Percentiles rank a stretch among this genome's conserved stretches.
Conservation (phyloP, 108 stramenopile genomes). For the Poteriospumella lacustris region DNA sequence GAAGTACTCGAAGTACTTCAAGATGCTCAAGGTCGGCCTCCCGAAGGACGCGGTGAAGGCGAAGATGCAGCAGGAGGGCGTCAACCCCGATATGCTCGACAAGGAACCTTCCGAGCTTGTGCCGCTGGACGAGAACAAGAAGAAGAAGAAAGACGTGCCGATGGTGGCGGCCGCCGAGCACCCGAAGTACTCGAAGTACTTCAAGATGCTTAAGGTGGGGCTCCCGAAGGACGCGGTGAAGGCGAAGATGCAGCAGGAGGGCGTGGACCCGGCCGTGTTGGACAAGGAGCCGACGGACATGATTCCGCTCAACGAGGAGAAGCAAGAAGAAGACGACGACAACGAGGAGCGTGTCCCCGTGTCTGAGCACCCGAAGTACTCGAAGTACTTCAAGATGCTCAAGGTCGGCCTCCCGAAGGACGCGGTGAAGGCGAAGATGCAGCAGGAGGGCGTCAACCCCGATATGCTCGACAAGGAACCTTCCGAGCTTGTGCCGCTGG, state of each 20-base stretch:
- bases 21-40: slow-evolving; percentile 39
- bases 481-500: background rate
- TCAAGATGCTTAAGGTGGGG: slow-evolving; percentile 84
- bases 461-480: slow-evolving; percentile 32
- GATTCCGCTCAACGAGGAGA: slow-evolving; percentile 15
- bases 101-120: slow-evolving; percentile 13
- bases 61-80: slow-evolving; percentile 25
- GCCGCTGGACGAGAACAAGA: background rate
- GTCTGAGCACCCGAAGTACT: slow-evolving; percentile 35
- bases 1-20: slow-evolving; percentile 49
- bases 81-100: background rate
- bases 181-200: slow-evolving; percentile 71
- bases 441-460: slow-evolving; percentile 27
- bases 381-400: slow-evolving; percentile 46
- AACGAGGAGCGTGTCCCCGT: slow-evolving; percentile 18
- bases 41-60: slow-evolving; percentile 20
- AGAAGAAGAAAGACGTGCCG: slow-evolving; percentile 21
- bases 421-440: slow-evolving; percentile 40
- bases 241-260: slow-evolving; percentile 75
- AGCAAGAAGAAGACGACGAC: too few relatives aligned
- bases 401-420: slow-evolving; percentile 38
- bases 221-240: slow-evolving; percentile 79
- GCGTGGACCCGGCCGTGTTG: slow-evolving; percentile 65
- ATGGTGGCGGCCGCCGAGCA: slow-evolving; percentile 67
- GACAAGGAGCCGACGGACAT: slow-evolving; percentile 62